These are phyloP conservation scores for Sporothrix brunneoviolacea DNA, from an alignment of 2,329 filamentous ascomycete species.

Conservation along the genomic window DNA sequence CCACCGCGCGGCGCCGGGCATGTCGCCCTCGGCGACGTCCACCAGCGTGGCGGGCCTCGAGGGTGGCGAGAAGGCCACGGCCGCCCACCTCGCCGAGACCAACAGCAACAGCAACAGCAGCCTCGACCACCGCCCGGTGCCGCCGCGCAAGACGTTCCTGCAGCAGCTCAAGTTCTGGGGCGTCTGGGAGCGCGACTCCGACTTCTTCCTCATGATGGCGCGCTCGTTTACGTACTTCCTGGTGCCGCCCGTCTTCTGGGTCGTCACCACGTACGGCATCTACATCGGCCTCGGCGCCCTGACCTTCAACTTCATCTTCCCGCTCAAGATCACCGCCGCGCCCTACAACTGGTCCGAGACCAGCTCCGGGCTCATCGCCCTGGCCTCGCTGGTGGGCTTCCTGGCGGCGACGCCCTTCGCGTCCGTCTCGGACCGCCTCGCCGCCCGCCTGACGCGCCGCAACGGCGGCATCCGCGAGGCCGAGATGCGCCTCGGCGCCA, in stretches of 20 bases:
- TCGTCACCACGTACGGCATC: constrained; percentile 40
- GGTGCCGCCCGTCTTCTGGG: constrained; percentile 44
- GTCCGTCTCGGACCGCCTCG: constrained; percentile 35
- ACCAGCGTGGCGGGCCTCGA: not conserved
- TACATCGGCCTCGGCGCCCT: constrained; percentile 44
- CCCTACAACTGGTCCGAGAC: constrained; percentile 41
- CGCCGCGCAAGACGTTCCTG: constrained; percentile 34
- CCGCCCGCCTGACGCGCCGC: constrained; percentile 35
- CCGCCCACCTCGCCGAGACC: not conserved
- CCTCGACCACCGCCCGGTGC: constrained; percentile 16
- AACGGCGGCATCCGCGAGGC: constrained; percentile 42
- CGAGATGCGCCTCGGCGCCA: constrained; percentile 38
- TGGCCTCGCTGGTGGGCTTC: constrained; percentile 32
- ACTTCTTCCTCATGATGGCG: constrained; percentile 39
- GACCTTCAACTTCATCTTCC: constrained; percentile 44
- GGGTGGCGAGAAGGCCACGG: not conserved
- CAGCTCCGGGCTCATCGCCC: constrained; percentile 39
- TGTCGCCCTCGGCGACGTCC: not conserved
- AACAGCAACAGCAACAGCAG: not conserved
- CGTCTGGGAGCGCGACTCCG: constrained; percentile 33
- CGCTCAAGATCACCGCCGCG: constrained; percentile 36
- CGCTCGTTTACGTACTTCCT: constrained; percentile 41
- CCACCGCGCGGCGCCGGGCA: constrained; percentile 17
- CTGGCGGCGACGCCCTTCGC: constrained; percentile 38
- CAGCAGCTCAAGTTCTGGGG: constrained; percentile 38